A percentile compares a stretch with the other conserved stretches of the same genome.
Conservation (phyloP, 83 land plant genomes). For the Picea engelmannii region DNA sequence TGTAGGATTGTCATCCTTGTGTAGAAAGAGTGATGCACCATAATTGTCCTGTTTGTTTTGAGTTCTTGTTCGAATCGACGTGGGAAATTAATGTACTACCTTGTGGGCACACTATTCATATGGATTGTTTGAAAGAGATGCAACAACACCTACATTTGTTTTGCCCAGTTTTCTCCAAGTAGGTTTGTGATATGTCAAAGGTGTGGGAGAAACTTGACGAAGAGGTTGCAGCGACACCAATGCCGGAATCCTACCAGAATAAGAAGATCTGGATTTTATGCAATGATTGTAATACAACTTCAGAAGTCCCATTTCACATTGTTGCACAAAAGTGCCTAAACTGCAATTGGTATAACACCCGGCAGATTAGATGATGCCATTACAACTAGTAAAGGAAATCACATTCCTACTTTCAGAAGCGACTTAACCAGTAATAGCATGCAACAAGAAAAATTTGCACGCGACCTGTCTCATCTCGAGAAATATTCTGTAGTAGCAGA, state of each 20-base stretch:
- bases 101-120: conserved; percentile 72
- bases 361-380: conserved; percentile 43
- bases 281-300: conserved; percentile 46
- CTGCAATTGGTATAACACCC: conserved; percentile 72
- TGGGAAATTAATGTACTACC: conserved; percentile 58
- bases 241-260: conserved; percentile 5
- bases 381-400: too few species aligned
- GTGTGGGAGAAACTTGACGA: too few species aligned
- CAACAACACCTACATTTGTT: too few species aligned
- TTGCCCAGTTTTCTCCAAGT: too few species aligned
- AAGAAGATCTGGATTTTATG: conserved; percentile 72
- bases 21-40: conserved; percentile 48
- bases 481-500: too few species aligned
- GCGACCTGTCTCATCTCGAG: too few species aligned
- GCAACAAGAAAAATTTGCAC: too few species aligned
- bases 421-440: too few species aligned
- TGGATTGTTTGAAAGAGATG: too few species aligned
- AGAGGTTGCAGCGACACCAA: conserved; percentile 28
- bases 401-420: too few species aligned
- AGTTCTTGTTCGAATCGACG: conserved; percentile 80
- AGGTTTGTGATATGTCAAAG: too few species aligned
- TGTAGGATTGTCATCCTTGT: conserved; percentile 70
- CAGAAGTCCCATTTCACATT: too few species aligned
- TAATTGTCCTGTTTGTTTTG: conserved; percentile 89
- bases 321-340: conserved; percentile 4